Evolutionary conservation across 2,329 filamentous ascomycete genomes (phyloP), one percentile per base, ranked within the genome.

Genomic region (Proliferodiscus dingleyae): DNA sequence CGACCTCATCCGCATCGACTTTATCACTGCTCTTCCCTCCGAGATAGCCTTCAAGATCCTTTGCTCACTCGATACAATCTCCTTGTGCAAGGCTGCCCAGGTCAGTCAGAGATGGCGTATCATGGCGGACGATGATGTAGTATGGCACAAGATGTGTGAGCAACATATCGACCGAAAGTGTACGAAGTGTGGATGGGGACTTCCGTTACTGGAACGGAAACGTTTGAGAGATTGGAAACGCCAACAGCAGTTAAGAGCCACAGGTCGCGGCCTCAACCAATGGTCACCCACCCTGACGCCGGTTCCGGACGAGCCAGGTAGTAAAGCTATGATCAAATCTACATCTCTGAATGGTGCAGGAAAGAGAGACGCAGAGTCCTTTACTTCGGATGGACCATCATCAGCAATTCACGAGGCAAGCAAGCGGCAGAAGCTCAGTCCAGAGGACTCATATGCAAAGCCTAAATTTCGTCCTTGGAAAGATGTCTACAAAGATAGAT

Each of bases 91-190:
- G 65, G 91, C 93, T 1, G 89, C 93, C 0, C 90, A 96, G 66
- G 93, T 98, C 45, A 96, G 89, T 64, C 80, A 83, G 47, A 78
- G 84, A 57, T 98, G 93, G 93, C 79, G 88, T 51, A 80, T 80
- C 46, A 71, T 98, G 32, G 91, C 93, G n/a, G 93, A 97, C 59
- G 91, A 96, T 62, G 91, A 98, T 65, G 86, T 95, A 7, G 91
- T 98, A 3, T 98, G 93, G 93, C 87, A 96, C 63, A 86, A 85
- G 53, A 96, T 97, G 90, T 98, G 93, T 64, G 89, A 95, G 66
- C 91, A 97, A 63, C 90, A 95, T 65, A 94, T 96, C 57, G 88
- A 94, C 64, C 76, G 89, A 50, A 95, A 95, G 64, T 96, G 90
- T 66, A 90, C 83, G 49, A 95, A 93, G 63, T 98, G 93, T 63